Conservation (phyloP, 306 rosid genomes). For the Quercus alba region DNA sequence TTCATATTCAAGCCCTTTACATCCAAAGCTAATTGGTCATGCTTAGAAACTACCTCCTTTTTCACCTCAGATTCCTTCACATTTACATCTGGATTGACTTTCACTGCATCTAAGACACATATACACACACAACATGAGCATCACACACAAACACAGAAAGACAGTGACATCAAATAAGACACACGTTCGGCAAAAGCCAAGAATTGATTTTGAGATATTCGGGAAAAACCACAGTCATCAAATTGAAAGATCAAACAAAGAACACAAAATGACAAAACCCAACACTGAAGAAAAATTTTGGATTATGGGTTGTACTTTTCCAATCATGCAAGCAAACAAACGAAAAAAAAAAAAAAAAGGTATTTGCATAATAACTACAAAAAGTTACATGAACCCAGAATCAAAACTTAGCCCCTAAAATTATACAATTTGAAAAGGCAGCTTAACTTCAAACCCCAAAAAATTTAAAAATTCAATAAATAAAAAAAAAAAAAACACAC, state of each 20-base stretch:
- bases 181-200: conserved; percentile 10
- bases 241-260: conserved; percentile 24
- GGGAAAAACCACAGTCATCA: conserved; percentile 19
- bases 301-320: conserved; percentile 24
- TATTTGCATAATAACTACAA: not conserved
- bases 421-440: not conserved
- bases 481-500: not conserved
- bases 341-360: conserved; percentile 4
- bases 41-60: conserved; percentile 42
- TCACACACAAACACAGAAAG: conserved; percentile 9
- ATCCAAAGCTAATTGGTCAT: conserved; percentile 62
- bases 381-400: conserved; percentile 5
- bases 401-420: not conserved
- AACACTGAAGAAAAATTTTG: conserved; percentile 4
- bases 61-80: conserved; percentile 33
- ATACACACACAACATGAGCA: conserved; percentile 4
- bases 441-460: not conserved
- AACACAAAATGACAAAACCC: conserved; percentile 34
- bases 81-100: conserved; percentile 37
- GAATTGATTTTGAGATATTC: conserved; percentile 2
- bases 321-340: conserved; percentile 29
- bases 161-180: conserved; percentile 25
- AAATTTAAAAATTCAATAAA: not conserved
- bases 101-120: conserved; percentile 35
- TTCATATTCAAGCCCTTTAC: conserved; percentile 59